Evolutionary conservation across 768 basidiomycete species (phyloP).

Genomic region (Pleurotus tuber-regium): DNA sequence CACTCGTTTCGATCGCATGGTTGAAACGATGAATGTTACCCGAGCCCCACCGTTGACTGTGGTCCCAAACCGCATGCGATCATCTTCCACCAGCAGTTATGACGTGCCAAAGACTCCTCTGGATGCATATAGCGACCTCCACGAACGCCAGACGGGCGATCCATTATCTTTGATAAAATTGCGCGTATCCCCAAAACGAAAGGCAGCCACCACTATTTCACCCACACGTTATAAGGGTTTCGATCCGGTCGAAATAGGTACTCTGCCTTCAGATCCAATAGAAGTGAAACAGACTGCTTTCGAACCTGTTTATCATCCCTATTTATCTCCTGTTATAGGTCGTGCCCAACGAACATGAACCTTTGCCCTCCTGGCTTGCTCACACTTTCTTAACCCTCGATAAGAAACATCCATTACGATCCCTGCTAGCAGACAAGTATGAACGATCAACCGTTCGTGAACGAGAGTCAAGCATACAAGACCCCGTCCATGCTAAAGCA

Average conservation of each 20-base stretch:
- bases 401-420: conserved; percentile 44
- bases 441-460: background rate
- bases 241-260: background rate
- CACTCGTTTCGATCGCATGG: conserved; percentile 64
- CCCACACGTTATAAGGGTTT: background rate
- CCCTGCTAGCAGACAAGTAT: conserved; percentile 30
- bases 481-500: too few species aligned
- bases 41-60: conserved; percentile 22
- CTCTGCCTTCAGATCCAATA: conserved; percentile 2
- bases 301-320: background rate
- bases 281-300: background rate
- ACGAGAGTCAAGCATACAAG: too few species aligned
- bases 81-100: conserved; percentile 42
- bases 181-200: too few species aligned
- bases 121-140: conserved; percentile 34
- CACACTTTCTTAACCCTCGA: conserved; percentile 48
- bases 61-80: conserved; percentile 31
- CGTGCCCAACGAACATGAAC: conserved; percentile 20
- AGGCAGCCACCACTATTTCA: background rate
- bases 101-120: conserved; percentile 39
- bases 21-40: conserved; percentile 51
- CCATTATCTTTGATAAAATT: too few species aligned
- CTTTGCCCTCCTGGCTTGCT: conserved; percentile 57
- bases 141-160: conserved; percentile 21
- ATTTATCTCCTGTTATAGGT: conserved; percentile 6